Evolutionary conservation across 2,329 filamentous ascomycete species (phyloP), one percentile per base, ranked within the genome.

Genomic region (Sporothrix phasma): DNA sequence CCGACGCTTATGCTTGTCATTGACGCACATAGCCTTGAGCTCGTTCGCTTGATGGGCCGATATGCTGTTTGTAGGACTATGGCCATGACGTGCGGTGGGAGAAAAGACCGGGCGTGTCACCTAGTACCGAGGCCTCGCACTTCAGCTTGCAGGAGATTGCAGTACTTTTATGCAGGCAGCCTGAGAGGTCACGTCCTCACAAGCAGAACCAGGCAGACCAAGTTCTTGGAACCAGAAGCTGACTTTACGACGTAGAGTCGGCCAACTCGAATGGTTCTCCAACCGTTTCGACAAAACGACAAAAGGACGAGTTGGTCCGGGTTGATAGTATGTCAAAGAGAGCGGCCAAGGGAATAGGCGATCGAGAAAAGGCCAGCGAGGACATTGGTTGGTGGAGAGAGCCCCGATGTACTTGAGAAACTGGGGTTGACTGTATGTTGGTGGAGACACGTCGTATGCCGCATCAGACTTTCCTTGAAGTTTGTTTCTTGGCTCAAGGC

Each of bases 1-100:
- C 24, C n/a, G 34, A 26, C 53, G 53, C 53, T 41, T 56, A 56
- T 56, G 53, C 53, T 39, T 56, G 51, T 39, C 51, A 37, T 54
- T 37, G 53, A 56, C 34, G 13, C 49, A 53, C 26, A 37, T 34
- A 29, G 26, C 2, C 49, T 19, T 34, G 29, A n/a, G 29, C 5
- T n/a, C 49, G 49, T 11, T 31, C 22, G 29, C 24, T 15, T 26
- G 8, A 24, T 29, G 11, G 24, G 24, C n/a, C n/a, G n/a, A n/a
- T n/a, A n/a, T n/a, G n/a, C n/a, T n/a, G n/a, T n/a, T n/a, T n/a
- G n/a, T n/a, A n/a, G n/a, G n/a, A n/a, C n/a, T n/a, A n/a, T n/a
- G 19, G 41, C 53, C 37, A 58, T 58, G 53, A 58, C 53, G 53
- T 58, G 53, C 22, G 13, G 37, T 19, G 13, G 22, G 37, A 7